These are phyloP conservation scores for Pisolithus albus DNA, from an alignment of 768 basidiomycete genomes.

Conservation along the genomic window DNA sequence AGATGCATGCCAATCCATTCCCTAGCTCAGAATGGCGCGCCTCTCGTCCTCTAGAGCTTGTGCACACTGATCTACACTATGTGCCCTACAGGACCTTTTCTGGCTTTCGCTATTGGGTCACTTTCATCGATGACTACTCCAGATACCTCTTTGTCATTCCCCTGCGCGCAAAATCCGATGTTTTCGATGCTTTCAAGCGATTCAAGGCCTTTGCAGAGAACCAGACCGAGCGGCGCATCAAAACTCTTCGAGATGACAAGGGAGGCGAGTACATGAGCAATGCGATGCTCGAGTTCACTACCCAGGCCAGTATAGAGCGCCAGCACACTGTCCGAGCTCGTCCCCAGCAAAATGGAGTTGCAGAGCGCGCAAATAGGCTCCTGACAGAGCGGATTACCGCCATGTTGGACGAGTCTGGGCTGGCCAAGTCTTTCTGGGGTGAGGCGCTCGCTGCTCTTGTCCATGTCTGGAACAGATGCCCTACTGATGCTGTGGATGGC, in stretches of 20 bases:
- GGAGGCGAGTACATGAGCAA: no score
- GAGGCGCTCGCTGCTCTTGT: no score
- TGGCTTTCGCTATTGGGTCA: no score
- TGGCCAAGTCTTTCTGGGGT: no score
- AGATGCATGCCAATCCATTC: constrained; percentile 17
- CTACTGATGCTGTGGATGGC: background rate
- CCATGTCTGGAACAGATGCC: no score
- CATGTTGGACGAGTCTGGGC: no score
- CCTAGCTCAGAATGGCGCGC: constrained; percentile 7
- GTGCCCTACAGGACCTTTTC: no score
- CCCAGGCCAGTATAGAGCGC: constrained; percentile 11
- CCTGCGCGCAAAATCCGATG: constrained; percentile 15
- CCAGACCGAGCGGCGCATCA: constrained; percentile 10
- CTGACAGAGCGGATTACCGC: background rate
- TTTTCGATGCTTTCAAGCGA: constrained; percentile 19
- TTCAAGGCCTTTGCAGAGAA: constrained; percentile 28
- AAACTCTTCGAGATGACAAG: constrained; percentile 17
- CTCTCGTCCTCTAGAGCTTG: constrained; percentile 9
- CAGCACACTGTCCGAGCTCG: constrained; percentile 9
- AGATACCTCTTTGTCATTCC: constrained; percentile 14
- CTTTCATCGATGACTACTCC: no score
- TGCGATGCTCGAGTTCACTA: constrained; percentile 8
- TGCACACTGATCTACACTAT: constrained; percentile 21
- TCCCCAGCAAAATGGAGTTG: constrained; percentile 20
- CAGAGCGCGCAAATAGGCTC: constrained; percentile 16